A percentile compares a stretch with the other conserved stretches of the same genome.
phyloP scores from a whole-genome alignment of 768 basidiomycete species.

The Mycena latifolia region DNA sequence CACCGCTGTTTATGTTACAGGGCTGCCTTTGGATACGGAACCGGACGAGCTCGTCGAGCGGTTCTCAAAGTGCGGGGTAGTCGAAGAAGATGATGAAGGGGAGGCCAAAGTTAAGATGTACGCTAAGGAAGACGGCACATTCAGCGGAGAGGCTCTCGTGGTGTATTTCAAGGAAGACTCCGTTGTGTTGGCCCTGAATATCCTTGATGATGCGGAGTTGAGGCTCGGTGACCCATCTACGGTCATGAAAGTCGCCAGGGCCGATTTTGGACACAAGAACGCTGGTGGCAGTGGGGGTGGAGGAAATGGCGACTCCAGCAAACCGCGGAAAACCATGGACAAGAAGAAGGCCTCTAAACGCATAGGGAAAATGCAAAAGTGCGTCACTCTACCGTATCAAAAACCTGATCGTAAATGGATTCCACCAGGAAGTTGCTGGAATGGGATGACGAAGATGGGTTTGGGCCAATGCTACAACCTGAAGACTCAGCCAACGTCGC shows the following conservation, averaged over 20 bases:
- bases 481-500: constrained; percentile 60
- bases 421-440: constrained; percentile 84
- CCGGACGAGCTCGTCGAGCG: constrained; percentile 81
- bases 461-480: constrained; percentile 76
- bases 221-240: constrained; percentile 82
- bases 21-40: constrained; percentile 83
- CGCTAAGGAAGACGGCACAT: constrained; percentile 85
- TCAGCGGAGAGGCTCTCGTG: constrained; percentile 95
- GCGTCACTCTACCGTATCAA: constrained; percentile 33
- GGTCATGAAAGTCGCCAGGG: constrained; percentile 79
- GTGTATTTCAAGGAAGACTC: constrained; percentile 98
- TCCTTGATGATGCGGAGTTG: constrained; percentile 94
- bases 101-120: constrained; percentile 97
- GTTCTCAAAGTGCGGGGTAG: constrained; percentile 93
- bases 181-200: constrained; percentile 84
- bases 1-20: constrained; percentile 92
- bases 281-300: constrained; percentile 48
- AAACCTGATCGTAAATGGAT: constrained; percentile 9
- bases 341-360: constrained; percentile 83
- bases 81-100: constrained; percentile 93
- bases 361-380: constrained; percentile 93
- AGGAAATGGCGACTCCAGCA: constrained; percentile 49
- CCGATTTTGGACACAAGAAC: constrained; percentile 83
- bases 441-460: constrained; percentile 96
- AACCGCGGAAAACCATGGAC: constrained; percentile 74